A percentile compares a stretch with the other conserved stretches of the same genome.
phyloP scores from a whole-genome alignment of 305 asterid genomes.

The Fraxinus velutina region DNA sequence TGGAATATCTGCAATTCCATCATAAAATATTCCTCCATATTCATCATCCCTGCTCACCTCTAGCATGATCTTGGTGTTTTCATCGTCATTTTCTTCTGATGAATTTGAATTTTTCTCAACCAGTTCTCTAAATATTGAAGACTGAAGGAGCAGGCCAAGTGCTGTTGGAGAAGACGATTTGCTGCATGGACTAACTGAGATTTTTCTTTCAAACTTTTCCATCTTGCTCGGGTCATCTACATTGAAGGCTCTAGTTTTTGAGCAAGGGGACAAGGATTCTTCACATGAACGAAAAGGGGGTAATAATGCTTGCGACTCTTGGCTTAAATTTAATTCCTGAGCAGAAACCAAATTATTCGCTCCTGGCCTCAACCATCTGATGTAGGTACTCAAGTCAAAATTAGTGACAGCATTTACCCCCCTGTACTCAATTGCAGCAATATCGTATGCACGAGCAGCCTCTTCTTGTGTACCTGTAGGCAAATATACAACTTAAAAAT shows the following conservation, averaged over 20 bases:
- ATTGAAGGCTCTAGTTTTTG: conserved; percentile 40
- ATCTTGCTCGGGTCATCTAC: conserved; percentile 27
- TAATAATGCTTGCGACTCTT: conserved; percentile 23
- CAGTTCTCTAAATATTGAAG: conserved; percentile 60
- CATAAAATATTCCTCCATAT: conserved; percentile 33
- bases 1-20: conserved; percentile 33
- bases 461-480: conserved; percentile 69
- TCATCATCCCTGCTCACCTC: conserved; percentile 25
- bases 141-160: conserved; percentile 54
- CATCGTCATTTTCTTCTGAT: conserved; percentile 35
- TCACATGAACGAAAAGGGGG: conserved; percentile 27
- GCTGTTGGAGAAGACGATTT: conserved; percentile 61
- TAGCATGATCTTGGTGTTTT: conserved; percentile 4
- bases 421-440: conserved; percentile 76
- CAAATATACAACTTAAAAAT: background rate
- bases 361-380: conserved; percentile 70
- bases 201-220: conserved; percentile 29
- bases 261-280: conserved; percentile 25
- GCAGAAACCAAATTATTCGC: conserved; percentile 27
- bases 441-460: conserved; percentile 75
- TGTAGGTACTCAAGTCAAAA: conserved; percentile 66
- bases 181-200: conserved; percentile 33
- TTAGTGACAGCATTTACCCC: conserved; percentile 75
- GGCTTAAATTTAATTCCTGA: conserved; percentile 35
- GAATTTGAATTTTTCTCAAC: conserved; percentile 53